A percentile compares a stretch with the other conserved stretches of the same genome.
Evolutionary conservation across 164 flowering plant species (phyloP).

Genomic region (Magnolia changhungtana): DNA sequence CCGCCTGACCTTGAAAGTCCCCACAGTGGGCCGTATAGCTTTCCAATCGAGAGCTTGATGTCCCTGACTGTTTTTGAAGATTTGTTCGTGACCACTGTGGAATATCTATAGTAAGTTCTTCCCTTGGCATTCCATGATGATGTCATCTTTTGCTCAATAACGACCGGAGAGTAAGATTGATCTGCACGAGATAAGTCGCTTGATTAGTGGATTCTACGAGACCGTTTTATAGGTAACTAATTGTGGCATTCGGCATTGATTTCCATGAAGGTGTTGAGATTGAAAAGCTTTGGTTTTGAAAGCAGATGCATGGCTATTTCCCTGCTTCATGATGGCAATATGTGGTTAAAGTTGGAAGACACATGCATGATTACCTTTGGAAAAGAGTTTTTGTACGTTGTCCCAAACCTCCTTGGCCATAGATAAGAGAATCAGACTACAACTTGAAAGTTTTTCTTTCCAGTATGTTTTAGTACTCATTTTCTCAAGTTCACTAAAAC

Average conservation of each 20-base stretch:
- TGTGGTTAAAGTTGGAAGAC: no score
- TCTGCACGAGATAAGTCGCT: slow-evolving; percentile 31
- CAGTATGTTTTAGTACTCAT: no score
- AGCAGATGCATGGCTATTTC: background rate
- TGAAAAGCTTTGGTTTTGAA: background rate
- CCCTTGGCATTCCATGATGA: slow-evolving; percentile 61
- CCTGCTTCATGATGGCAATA: no score
- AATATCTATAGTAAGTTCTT: slow-evolving; percentile 74
- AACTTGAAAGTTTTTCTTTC: no score
- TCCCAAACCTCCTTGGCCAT: no score
- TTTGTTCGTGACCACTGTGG: slow-evolving; percentile 62
- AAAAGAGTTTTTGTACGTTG: no score
- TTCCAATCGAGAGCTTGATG: slow-evolving; percentile 53
- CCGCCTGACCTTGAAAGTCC: slow-evolving; percentile 56
- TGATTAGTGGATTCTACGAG: background rate
- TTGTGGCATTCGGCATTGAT: background rate
- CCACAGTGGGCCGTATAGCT: slow-evolving; percentile 86
- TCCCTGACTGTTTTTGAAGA: slow-evolving; percentile 55
- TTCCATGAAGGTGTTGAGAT: background rate
- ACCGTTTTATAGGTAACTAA: no score
- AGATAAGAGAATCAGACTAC: no score
- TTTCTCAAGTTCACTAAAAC: no score
- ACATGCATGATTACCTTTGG: no score
- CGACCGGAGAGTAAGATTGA: slow-evolving; percentile 34
- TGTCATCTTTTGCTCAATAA: slow-evolving; percentile 52